Evolutionary conservation across 441 rosid species (phyloP), one percentile per base, ranked within the genome.

Genomic region (Breynia disticha): DNA sequence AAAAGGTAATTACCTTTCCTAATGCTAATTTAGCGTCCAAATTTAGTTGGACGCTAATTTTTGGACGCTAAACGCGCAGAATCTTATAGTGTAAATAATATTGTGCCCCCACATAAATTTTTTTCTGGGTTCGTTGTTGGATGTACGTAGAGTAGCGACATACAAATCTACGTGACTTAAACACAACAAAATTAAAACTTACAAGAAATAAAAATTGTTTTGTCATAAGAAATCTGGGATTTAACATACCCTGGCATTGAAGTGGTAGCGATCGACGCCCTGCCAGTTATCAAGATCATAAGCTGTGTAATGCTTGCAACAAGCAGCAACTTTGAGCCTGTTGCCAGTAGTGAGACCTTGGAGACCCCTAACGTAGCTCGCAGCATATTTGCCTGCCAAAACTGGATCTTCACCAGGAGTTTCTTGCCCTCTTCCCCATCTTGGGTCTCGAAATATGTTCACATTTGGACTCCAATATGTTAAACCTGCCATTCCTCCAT

Each of bases 381-480:
- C 94, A 0, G 97, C 98, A 55, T 91, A 91, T 59, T 67, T 79
- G 32, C 86, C 94, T 13, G 90, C 83, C n/a, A 88, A 11, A 16
- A 82, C 77, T 0, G 98, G 98, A 41, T 91, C 98, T 68, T 91
- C 98, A 3, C 98, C 98, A 44, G 98, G 95, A 18, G 98, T 87
- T 62, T 91, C 98, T 64, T 85, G 98, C 15, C 96, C 94, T 44
- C 96, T 76, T 18, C 98, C 98, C 98, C 98, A 88, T 16, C 98
- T 65, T 11, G 98, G 98, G 64, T 91, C 98, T 11, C 98, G 72
- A 46, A 91, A 78, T 20, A 91, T 78, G 64, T 91, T 91, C 11
- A 91, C 97, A 48, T 91, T 91, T 7, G 98, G 98, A 72, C 97
- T 88, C 98, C 97, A 91, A 19, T 72, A 91, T 0, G 98, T 91